Evolutionary conservation across 495 filamentous ascomycete genomes (phyloP).

Genomic region (Chaetomidium leptoderma): DNA sequence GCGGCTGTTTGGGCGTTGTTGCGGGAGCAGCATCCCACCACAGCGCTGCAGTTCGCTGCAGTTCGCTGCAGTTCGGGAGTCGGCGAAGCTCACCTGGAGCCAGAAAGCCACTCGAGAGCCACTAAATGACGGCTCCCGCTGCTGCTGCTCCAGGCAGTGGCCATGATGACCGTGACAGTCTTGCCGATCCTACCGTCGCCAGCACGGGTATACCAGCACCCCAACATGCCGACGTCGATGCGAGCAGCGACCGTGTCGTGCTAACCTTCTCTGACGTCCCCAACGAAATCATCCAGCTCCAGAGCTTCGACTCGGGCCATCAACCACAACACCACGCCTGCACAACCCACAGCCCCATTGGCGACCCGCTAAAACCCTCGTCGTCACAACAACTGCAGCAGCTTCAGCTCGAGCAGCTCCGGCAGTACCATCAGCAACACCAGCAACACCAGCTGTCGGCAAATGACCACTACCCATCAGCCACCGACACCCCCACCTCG

Average conservation of each 20-base stretch:
- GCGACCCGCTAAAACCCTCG: slow-evolving; percentile 12
- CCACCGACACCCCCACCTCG: slow-evolving; percentile 19
- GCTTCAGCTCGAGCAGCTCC: slow-evolving; percentile 8
- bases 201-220: slow-evolving; percentile 26
- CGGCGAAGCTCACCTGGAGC: slow-evolving; percentile 2
- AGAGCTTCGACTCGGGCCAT: slow-evolving; percentile 2
- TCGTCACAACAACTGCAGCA: slow-evolving; percentile 16
- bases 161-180: slow-evolving; percentile 11
- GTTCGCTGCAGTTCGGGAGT: too few species aligned
- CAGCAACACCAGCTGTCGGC: slow-evolving; percentile 14
- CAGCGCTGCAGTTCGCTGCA: slow-evolving; percentile 6
- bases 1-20: not conserved
- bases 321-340: slow-evolving; percentile 14
- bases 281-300: slow-evolving; percentile 36
- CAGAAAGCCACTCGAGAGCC: slow-evolving; percentile 3
- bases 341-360: slow-evolving; percentile 20
- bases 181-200: slow-evolving; percentile 13
- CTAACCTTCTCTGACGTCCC: slow-evolving; percentile 42
- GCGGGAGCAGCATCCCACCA: slow-evolving; percentile 4
- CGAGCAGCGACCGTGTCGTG: slow-evolving; percentile 23
- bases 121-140: slow-evolving; percentile 31
- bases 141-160: slow-evolving; percentile 32
- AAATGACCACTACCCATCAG: slow-evolving; percentile 17
- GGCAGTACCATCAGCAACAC: slow-evolving; percentile 16
- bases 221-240: slow-evolving; percentile 17